Conservation (phyloP, 177 flowering plant species). For the Vitis hybrid region DNA sequence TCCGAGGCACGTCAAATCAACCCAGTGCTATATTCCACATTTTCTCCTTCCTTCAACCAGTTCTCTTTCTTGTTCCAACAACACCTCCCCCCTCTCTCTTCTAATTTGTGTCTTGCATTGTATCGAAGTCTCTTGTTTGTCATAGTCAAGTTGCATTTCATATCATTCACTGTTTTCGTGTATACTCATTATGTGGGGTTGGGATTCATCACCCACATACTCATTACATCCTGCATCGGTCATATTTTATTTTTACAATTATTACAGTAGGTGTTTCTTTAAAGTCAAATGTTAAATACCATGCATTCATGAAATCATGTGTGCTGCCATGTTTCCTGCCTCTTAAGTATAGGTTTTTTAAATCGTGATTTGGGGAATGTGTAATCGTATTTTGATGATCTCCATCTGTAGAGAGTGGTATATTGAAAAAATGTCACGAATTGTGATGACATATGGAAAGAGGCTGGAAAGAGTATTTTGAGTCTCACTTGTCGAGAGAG, state of each 20-base stretch:
- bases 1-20: background rate
- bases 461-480: background rate
- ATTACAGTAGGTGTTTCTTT: constrained; percentile 7
- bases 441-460: constrained; percentile 18
- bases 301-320: constrained; percentile 25
- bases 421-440: constrained; percentile 9
- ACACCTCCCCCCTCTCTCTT: background rate
- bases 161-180: background rate
- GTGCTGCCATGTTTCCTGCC: background rate
- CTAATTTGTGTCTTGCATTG: constrained; percentile 19
- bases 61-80: background rate
- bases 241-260: constrained; percentile 1
- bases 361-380: constrained; percentile 4
- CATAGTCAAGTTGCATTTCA: constrained; percentile 1
- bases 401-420: constrained; percentile 4
- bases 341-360: constrained; percentile 6
- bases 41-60: background rate
- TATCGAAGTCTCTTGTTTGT: constrained; percentile 5
- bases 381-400: constrained; percentile 16
- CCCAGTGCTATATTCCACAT: constrained; percentile 1
- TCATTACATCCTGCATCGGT: constrained; percentile 17
- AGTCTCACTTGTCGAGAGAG: constrained; percentile 7
- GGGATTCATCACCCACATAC: background rate
- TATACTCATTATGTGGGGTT: constrained; percentile 7
- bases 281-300: constrained; percentile 12